Evolutionary conservation across 148 eudicot species (phyloP).

Genomic region (Rhododendron ferrugineum): DNA sequence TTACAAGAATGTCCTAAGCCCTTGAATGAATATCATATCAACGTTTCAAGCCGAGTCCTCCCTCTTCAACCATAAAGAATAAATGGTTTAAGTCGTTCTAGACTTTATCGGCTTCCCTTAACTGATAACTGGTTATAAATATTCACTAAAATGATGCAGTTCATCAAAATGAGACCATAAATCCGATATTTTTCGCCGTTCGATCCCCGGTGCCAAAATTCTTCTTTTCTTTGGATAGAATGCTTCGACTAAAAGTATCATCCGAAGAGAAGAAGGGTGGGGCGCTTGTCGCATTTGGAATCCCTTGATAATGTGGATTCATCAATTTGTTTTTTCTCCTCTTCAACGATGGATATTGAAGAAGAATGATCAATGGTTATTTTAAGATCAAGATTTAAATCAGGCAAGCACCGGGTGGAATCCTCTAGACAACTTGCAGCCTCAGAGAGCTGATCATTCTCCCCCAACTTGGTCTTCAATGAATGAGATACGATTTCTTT

Average conservation of each 20-base stretch:
- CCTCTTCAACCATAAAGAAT: background rate
- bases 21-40: background rate
- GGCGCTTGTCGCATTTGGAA: too few species aligned
- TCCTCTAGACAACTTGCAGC: slow-evolving; percentile 10
- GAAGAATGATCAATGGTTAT: background rate
- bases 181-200: background rate
- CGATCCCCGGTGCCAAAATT: background rate
- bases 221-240: too few species aligned
- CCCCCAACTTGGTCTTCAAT: background rate
- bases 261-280: too few species aligned
- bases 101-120: background rate
- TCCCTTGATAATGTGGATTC: background rate
- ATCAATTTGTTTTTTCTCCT: background rate
- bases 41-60: background rate
- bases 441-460: slow-evolving; percentile 8
- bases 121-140: too few species aligned
- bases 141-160: too few species aligned
- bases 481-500: background rate
- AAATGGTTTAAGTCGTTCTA: too few species aligned
- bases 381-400: slow-evolving; percentile 8
- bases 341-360: background rate
- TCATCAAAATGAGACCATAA: too few species aligned
- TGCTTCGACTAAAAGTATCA: too few species aligned
- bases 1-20: background rate
- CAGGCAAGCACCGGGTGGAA: slow-evolving; percentile 1